A percentile compares a stretch with the other conserved stretches of the same genome.
phyloP scores from a whole-genome alignment of 2,329 filamentous ascomycete species.

The Talaromyces sp. region DNA sequence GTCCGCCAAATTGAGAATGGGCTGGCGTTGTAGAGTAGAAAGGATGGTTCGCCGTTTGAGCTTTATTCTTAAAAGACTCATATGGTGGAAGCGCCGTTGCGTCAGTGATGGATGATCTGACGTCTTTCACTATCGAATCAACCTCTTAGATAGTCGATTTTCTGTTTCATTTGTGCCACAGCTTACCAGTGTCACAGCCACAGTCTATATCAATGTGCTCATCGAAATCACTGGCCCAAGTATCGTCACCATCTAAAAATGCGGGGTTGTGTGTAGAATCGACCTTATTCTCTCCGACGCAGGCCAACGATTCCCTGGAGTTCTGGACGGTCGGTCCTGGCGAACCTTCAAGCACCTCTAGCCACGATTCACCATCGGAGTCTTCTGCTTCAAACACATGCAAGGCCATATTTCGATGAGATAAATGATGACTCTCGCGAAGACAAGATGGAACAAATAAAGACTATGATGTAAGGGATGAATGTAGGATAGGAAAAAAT shows the following conservation, averaged over 20 bases:
- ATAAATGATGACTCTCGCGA: not conserved
- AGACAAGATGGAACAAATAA: not conserved
- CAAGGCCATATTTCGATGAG: not conserved
- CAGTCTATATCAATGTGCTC: not conserved
- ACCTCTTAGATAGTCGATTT: not conserved
- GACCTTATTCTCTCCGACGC: not conserved
- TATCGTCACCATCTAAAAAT: not conserved
- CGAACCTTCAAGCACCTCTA: conserved; percentile 7
- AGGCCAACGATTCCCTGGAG: not conserved
- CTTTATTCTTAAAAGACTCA: not conserved
- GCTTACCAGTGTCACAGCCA: not conserved
- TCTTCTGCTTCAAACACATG: conserved; percentile 3
- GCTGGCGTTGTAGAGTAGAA: not conserved
- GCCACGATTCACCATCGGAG: conserved; percentile 8
- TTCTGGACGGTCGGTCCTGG: conserved; percentile 6
- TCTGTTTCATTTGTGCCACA: not conserved
- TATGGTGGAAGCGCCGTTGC: not conserved
- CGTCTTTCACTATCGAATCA: not conserved
- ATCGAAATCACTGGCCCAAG: not conserved
- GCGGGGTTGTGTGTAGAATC: not conserved
- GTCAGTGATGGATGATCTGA: not conserved
- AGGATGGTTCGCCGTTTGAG: not conserved
- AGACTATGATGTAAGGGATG: not conserved
- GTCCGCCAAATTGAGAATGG: not conserved
- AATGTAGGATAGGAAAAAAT: not conserved